phyloP scores from a whole-genome alignment of 106 monocot species.

The Platanthera zijinensis region DNA sequence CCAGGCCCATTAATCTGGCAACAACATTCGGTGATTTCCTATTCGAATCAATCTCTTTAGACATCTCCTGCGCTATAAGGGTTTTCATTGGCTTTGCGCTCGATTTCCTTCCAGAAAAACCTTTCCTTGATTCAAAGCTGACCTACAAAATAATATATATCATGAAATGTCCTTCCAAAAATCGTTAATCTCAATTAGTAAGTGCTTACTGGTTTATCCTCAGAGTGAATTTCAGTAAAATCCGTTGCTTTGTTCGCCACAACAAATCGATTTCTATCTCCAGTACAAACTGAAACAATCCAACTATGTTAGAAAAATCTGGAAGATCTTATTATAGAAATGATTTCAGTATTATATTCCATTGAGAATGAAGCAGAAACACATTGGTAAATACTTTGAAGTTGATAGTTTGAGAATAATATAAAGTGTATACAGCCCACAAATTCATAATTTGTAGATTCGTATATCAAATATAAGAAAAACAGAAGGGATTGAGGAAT shows the following conservation, averaged over 20 bases:
- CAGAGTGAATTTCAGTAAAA: slow-evolving; percentile 16
- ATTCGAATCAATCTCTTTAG: slow-evolving; percentile 17
- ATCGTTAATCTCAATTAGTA: not conserved
- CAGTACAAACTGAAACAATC: slow-evolving; percentile 19
- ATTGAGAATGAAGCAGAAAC: too few relatives aligned
- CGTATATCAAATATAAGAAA: not conserved
- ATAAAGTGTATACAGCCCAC: not conserved
- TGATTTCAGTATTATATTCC: too few relatives aligned
- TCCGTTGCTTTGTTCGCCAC: slow-evolving; percentile 9
- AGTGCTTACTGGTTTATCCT: slow-evolving; percentile 23
- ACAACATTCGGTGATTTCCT: slow-evolving; percentile 34
- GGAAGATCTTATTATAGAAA: not conserved
- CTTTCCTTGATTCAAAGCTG: slow-evolving; percentile 11
- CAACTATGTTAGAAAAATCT: not conserved
- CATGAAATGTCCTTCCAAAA: not conserved
- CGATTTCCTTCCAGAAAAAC: slow-evolving; percentile 17
- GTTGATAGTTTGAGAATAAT: not conserved
- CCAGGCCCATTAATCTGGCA: slow-evolving; percentile 68
- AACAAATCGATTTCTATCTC: slow-evolving; percentile 14
- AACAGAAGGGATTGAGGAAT: slow-evolving; percentile 6
- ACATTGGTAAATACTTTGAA: not conserved
- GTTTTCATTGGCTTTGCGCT: slow-evolving; percentile 37
- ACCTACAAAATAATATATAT: slow-evolving; percentile 11
- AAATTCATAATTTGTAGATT: not conserved
- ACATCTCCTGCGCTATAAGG: slow-evolving; percentile 45